Evolutionary conservation across 306 rosid genomes (phyloP).

Genomic region (Quercus agrifolia): DNA sequence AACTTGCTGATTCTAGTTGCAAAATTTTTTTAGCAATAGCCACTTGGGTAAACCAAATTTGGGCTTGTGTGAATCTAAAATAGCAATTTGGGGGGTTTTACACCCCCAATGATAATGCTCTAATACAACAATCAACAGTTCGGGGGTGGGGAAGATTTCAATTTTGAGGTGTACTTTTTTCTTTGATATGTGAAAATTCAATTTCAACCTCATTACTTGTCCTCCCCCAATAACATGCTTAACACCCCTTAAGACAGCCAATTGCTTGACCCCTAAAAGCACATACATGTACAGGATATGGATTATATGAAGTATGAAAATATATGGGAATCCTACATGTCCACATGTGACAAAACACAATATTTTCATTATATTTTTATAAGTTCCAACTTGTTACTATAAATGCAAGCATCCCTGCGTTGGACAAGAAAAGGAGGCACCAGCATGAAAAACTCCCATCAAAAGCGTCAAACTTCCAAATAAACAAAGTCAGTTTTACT

Average conservation of each 20-base stretch:
- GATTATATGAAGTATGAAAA: neutral
- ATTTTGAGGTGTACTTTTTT: neutral
- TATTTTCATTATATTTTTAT: neutral
- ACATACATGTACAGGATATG: neutral
- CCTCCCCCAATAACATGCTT: neutral
- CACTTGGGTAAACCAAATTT: too few species aligned
- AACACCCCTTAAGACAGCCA: neutral
- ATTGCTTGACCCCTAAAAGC: neutral
- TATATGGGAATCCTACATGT: neutral
- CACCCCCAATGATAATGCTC: too few species aligned
- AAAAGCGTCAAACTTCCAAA: neutral
- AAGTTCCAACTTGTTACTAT: neutral
- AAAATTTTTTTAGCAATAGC: too few species aligned
- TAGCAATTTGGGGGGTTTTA: neutral
- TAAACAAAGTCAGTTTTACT: neutral
- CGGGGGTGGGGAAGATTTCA: neutral
- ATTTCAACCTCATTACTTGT: neutral
- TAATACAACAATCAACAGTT: too few species aligned
- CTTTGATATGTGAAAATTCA: neutral
- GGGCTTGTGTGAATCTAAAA: neutral
- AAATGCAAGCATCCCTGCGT: neutral
- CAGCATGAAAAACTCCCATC: neutral
- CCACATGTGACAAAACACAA: neutral
- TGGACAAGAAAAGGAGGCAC: neutral
- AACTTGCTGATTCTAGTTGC: too few species aligned